Base-by-base conservation (phyloP, 352 stramenopile species). In the Phytophthora cajani region DNA sequence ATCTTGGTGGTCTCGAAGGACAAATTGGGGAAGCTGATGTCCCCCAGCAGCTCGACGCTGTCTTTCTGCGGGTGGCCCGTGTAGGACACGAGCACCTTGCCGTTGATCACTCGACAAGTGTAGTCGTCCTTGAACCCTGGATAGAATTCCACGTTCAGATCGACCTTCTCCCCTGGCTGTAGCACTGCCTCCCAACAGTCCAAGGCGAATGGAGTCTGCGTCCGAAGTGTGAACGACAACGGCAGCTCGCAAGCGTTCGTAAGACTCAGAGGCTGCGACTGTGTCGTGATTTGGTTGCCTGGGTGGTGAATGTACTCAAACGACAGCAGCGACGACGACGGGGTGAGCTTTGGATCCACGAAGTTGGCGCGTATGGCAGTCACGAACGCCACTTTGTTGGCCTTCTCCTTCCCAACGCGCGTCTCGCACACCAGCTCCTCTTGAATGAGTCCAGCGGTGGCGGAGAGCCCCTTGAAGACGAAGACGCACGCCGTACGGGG, bases 11-110 rank as follows among this genome's bases (percentile, higher is more conserved):
- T 92, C 66, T 98, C 93, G 57, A 99, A 98, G 49, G 90, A 70
- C 5, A 99, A 77, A 58, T 99, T 99, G 1, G 96, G 96, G 54
- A 98, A 99, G 57, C 92, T 95, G 47, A 99, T 98, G 47, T 98
- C 90, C 1, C 89, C 96, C 8, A 94, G 53, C 3, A 99, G 70
- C 2, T 95, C 81, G 14, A 99, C 78, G 32, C 66, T 86, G 66
- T 99, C 96, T 56, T 85, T 92, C 58, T 98, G 88, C 11, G 96
- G 94, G 58, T 99, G 96, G 12, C 87, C 87, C 4, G 81, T 78
- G 75, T 98, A 98, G 6, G 79, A 64, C 53, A 97, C 80, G 4
- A 86, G 59, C 11, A 99, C 81, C 55, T 93, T 94, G 21, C 86
- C 78, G 47, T 97, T 91, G 30, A 97, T 85, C 2, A 91, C 71